Conservation (phyloP, 129 eudicot species). For the Logfia minima region DNA sequence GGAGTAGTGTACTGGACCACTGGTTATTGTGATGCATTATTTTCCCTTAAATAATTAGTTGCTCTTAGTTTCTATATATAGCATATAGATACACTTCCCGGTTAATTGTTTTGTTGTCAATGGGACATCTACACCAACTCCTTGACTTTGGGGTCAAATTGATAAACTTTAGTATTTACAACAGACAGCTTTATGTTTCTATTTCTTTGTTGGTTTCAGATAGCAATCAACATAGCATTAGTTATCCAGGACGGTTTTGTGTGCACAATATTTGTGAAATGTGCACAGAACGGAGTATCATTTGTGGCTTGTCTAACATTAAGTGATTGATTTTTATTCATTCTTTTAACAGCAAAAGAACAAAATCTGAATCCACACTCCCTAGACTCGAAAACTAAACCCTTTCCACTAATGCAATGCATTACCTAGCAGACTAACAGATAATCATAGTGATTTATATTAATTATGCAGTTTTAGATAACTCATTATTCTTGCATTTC, state of each 20-base stretch:
- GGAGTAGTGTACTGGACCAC: neutral
- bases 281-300: neutral
- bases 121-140: neutral
- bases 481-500: neutral
- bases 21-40: no score
- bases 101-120: neutral
- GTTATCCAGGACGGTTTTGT: neutral
- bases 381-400: neutral
- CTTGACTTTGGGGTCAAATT: neutral
- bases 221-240: neutral
- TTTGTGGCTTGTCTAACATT: neutral
- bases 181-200: neutral
- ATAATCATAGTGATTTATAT: neutral
- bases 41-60: no score
- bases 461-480: neutral
- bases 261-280: neutral
- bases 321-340: neutral
- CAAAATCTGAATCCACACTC: neutral
- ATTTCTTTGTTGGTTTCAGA: neutral
- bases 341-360: neutral
- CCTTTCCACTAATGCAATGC: neutral
- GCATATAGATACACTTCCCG: neutral
- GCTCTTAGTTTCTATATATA: no score
- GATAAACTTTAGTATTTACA: neutral
- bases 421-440: neutral